Base-by-base conservation (phyloP, 495 filamentous ascomycete species). In the Penicillium diatomitis region DNA sequence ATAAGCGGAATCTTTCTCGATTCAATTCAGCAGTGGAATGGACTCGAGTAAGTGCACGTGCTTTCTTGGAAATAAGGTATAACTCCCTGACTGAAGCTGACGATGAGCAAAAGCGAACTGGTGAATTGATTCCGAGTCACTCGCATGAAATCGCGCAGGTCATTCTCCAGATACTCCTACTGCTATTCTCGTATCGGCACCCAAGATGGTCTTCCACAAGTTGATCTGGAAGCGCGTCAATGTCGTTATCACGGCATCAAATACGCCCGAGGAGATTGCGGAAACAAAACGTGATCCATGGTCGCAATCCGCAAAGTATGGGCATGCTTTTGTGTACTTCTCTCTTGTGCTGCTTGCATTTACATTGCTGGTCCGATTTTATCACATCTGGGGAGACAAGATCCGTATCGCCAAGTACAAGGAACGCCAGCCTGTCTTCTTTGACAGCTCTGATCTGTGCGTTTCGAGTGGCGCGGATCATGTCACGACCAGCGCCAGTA, bases 351-450 rank as follows among this genome's bases (percentile, higher is more conserved):
- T 95, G 39, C 67, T 90, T 49, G 72, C 79, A 37, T 49, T 82
- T 47, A 76, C 87, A 7, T 64, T 79, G 3, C 58, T 80, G 8
- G 68, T 90, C 58, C 78, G 87, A 51, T 78, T 83, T 62, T 95
- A 86, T 69, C 83, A 94, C 63, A 83, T 79, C 44, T 92, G 86
- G 82, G 86, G 86, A 36, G 89, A 95, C 71, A 90, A 88, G 70
- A 84, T 91, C 43, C 75, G 89, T 51, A 85, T 88, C 52, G 88
- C 86, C 40, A 78, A 88, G 44, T 81, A 88, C 68, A 87, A 86
- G 68, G 84, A 91, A 56, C 78, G 83, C 56, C 73, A 82, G 59
- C 70, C 43, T 74, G 62, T 70, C 72, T 56, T 75, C 2, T 46
- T 46, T n/a, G 31, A 5, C 8, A n/a, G 44, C 20, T 46, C 44